Percentiles rank a stretch among this genome's conserved stretches.
These are phyloP conservation scores for Gymnopilus dilepis DNA, from an alignment of 768 basidiomycete genomes.

Conservation along the genomic window DNA sequence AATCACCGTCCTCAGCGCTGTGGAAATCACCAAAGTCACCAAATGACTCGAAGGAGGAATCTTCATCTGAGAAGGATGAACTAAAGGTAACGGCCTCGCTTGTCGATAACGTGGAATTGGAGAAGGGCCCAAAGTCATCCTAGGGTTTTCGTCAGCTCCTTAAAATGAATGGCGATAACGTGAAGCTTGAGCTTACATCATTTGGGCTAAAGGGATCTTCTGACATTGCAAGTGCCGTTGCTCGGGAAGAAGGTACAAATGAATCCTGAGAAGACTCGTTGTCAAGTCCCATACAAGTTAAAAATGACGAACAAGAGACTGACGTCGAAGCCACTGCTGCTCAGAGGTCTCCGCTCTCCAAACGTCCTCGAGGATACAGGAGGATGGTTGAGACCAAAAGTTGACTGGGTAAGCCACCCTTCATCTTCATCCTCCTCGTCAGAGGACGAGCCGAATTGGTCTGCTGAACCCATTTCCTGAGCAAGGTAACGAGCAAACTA, in stretches of 20 bases:
- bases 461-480: constrained; percentile 71
- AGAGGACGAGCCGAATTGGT: constrained; percentile 57
- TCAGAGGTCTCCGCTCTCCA: constrained; percentile 50
- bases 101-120: constrained; percentile 56
- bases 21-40: constrained; percentile 88
- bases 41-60: constrained; percentile 73
- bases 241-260: constrained; percentile 46
- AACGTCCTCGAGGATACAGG: constrained; percentile 54
- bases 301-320: constrained; percentile 32
- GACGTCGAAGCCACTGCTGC: constrained; percentile 58
- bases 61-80: constrained; percentile 68
- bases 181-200: constrained; percentile 45
- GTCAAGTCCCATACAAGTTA: background rate
- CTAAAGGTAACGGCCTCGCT: constrained; percentile 64
- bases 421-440: constrained; percentile 82
- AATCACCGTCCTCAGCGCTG: constrained; percentile 46
- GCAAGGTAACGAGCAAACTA: constrained; percentile 85
- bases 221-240: constrained; percentile 40
- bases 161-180: constrained; percentile 3
- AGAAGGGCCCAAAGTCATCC: constrained; percentile 83
- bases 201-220: constrained; percentile 56
- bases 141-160: constrained; percentile 27
- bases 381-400: constrained; percentile 61
- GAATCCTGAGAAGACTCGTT: constrained; percentile 45
- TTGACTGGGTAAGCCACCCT: constrained; percentile 82